phyloP scores from a whole-genome alignment of 2,329 filamentous ascomycete genomes.

The Trichoderma sp. region DNA sequence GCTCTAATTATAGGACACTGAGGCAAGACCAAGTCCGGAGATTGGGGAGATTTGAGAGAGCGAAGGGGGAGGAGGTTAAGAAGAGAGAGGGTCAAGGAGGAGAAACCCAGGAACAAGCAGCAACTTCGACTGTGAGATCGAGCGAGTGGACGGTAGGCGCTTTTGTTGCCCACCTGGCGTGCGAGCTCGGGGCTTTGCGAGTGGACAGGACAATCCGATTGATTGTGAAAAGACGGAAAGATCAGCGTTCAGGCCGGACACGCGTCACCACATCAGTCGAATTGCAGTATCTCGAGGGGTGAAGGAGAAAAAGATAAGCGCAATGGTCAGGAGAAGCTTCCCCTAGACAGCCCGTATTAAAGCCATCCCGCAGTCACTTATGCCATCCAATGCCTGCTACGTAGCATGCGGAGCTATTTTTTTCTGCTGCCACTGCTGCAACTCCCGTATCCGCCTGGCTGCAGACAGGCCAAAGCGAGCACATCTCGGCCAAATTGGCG shows the following conservation, averaged over 20 bases:
- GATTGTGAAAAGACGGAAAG: background rate
- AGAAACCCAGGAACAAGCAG: background rate
- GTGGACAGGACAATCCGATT: background rate
- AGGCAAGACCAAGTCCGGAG: background rate
- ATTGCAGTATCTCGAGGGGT: background rate
- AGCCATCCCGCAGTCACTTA: background rate
- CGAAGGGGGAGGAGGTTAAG: background rate
- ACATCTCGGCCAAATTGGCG: slow-evolving; percentile 16
- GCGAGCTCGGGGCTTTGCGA: background rate
- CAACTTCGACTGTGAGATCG: background rate
- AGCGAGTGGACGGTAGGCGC: slow-evolving; percentile 18
- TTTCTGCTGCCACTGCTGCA: background rate
- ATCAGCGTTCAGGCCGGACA: background rate
- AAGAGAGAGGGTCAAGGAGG: background rate
- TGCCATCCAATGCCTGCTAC: slow-evolving; percentile 8
- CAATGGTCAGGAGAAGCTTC: slow-evolving; percentile 14
- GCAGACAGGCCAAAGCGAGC: slow-evolving; percentile 3
- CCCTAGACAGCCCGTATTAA: background rate
- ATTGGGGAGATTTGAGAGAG: background rate
- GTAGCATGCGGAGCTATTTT: background rate
- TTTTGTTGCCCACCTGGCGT: slow-evolving; percentile 7
- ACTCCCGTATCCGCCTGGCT: slow-evolving; percentile 13
- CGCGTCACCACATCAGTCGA: slow-evolving; percentile 8
- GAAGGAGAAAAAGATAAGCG: background rate
- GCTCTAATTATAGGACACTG: background rate